A percentile compares a stretch with the other conserved stretches of the same genome.
These are phyloP conservation scores for Vicia sativa DNA, from an alignment of 306 rosid species.

Conservation along the genomic window DNA sequence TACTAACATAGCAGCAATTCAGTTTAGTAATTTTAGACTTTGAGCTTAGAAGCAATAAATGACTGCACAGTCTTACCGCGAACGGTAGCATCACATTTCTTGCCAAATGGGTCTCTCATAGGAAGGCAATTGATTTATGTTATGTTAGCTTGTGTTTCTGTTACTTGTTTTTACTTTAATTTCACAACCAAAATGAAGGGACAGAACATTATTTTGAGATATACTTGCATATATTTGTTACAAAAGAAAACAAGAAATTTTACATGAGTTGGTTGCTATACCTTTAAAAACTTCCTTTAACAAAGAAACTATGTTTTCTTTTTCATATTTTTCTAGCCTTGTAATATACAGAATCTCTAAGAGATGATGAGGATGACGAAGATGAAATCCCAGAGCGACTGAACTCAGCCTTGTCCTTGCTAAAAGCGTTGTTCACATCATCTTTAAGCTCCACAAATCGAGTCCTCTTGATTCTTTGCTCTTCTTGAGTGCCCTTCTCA, in stretches of 20 bases:
- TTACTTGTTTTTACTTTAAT: too few species aligned
- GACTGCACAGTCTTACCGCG: too few species aligned
- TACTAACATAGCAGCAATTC: too few species aligned
- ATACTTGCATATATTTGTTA: too few species aligned
- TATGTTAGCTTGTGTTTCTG: too few species aligned
- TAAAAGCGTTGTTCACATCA: conserved; percentile 84
- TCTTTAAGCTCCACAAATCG: conserved; percentile 89
- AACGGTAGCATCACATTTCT: too few species aligned
- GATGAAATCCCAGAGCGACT: conserved; percentile 55
- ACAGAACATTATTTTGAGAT: conserved; percentile 3
- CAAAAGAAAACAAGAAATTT: background rate
- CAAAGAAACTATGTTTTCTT: conserved; percentile 18
- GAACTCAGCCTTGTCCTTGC: conserved; percentile 72
- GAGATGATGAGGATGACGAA: conserved; percentile 61
- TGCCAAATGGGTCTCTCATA: too few species aligned
- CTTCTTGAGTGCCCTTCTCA: conserved; percentile 73
- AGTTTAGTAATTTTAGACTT: too few species aligned
- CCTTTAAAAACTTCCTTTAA: conserved; percentile 12
- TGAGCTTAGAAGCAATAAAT: too few species aligned
- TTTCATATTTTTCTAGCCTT: conserved; percentile 60
- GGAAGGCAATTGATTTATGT: too few species aligned
- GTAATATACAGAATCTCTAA: conserved; percentile 48
- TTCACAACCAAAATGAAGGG: background rate
- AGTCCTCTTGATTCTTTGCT: conserved; percentile 62
- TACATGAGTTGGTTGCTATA: conserved; percentile 18